Conservation (phyloP, 1,284 basidiomycete species). For the Austroboletus niveus region DNA sequence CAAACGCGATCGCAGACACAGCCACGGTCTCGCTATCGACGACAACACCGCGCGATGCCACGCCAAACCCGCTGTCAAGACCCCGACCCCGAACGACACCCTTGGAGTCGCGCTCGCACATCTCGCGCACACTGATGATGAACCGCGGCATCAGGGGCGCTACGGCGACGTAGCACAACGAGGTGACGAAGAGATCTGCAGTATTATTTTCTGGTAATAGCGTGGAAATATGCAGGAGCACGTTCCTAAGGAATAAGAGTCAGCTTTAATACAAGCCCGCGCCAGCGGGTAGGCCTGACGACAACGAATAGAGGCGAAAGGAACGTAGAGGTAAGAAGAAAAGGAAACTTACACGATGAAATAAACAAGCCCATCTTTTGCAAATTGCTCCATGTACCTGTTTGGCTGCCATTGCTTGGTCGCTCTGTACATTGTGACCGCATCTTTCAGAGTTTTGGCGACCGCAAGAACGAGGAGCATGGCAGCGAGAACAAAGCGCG, state of each 20-base stretch:
- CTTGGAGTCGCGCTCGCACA: not conserved
- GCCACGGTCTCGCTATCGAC: not conserved
- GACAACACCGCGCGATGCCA: not conserved
- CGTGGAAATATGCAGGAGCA: not conserved
- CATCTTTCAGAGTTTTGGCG: not conserved
- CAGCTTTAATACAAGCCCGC: not conserved
- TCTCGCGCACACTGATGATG: not conserved
- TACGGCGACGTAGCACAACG: not conserved
- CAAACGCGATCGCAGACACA: not conserved
- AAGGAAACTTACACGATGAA: constrained; percentile 4
- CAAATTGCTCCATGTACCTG: not conserved
- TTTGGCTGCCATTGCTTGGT: constrained; percentile 4
- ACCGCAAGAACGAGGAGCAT: constrained; percentile 1
- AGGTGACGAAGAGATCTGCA: not conserved
- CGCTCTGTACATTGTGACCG: not conserved
- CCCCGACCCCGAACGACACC: not conserved
- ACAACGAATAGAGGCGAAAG: not conserved
- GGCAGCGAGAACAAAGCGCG: not conserved
- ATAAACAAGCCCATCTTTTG: constrained; percentile 5
- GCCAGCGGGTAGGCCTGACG: not conserved
- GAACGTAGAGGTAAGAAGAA: not conserved
- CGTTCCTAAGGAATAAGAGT: not conserved
- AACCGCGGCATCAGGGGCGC: not conserved
- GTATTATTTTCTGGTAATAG: not conserved
- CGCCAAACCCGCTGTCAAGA: not conserved